A percentile compares a stretch with the other conserved stretches of the same genome.
phyloP scores from a whole-genome alignment of 108 stramenopile species.

The Bacterosira constricta region DNA sequence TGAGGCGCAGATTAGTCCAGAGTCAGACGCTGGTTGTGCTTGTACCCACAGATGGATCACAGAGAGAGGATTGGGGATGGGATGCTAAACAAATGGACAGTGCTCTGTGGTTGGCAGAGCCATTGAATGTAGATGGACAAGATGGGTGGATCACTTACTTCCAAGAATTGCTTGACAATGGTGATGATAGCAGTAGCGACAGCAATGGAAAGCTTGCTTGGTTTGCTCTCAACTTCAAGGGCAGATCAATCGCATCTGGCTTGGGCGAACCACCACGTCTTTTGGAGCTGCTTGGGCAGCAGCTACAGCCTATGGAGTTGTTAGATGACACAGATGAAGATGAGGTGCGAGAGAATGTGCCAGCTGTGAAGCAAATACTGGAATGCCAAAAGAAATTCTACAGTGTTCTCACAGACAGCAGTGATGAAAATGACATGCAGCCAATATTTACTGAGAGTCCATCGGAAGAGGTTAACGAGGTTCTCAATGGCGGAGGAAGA shows the following conservation, averaged over 20 bases:
- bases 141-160: constrained; percentile 68
- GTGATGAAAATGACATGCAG: constrained; percentile 24
- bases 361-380: constrained; percentile 25
- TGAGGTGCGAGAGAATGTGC: constrained; percentile 12
- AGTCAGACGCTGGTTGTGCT: constrained; percentile 58
- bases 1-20: constrained; percentile 64
- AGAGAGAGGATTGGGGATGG: constrained; percentile 47
- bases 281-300: constrained; percentile 72
- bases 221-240: constrained; percentile 80
- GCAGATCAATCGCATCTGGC: constrained; percentile 79
- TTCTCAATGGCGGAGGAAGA: constrained; percentile 65
- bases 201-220: constrained; percentile 52
- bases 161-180: constrained; percentile 35
- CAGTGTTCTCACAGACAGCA: constrained; percentile 56
- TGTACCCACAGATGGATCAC: constrained; percentile 68
- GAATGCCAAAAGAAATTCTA: constrained; percentile 59
- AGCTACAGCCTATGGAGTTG: constrained; percentile 64
- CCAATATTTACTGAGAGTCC: constrained; percentile 11
- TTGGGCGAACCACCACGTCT: constrained; percentile 54
- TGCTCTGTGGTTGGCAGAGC: constrained; percentile 64
- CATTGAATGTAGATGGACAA: constrained; percentile 31
- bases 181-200: constrained; percentile 14
- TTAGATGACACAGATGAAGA: constrained; percentile 54
- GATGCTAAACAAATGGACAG: constrained; percentile 21
- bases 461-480: constrained; percentile 58